Base-by-base conservation (phyloP, 495 filamentous ascomycete species). In the Entonaema liquescens region DNA sequence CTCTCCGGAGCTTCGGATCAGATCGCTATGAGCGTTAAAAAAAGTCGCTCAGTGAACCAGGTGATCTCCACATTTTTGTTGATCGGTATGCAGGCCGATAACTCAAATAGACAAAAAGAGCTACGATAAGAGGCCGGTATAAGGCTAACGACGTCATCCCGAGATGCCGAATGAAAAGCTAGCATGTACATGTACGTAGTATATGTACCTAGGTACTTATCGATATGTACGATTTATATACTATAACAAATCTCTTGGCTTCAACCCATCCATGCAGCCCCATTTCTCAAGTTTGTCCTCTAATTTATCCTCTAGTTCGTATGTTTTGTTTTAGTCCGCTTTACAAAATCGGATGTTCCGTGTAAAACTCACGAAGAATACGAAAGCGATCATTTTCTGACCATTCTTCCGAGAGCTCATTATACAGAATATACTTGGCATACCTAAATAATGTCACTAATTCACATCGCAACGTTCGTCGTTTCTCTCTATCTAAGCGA, bases 1-100 rank as follows among this genome's bases (percentile, higher is more conserved):
- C 55, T 49, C n/a, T 25, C 65, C 65, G 65, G 70, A 68, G 65
- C 69, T 72, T 68, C 69, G 69, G 69, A 72, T 72, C 35, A n/a
- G 53, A 62, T 67, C 49, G 56, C 60, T 58, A 36, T 68, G 19
- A 17, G 67, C 26, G 21, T 59, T 64, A 53, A 53, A 53, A 42
- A 53, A 73, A 73, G 70, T 73, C 70, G 61, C 70, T 73, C 70
- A 72, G 47, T 28, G 47, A 55, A 55, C 49, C 61, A 58, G 61
- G 28, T 58, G 25, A 56, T 68, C 70, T 25, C 65, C 70, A 68
- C 57, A 58, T 26, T 36, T 52, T 28, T 35, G 8, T 23, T 7
- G 53, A 31, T 35, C n/a, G 26, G n/a, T 15, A 40, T 57, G 69
- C 59, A 26, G 28, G 19, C 36, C 60, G 55, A 61, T 68, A 68